Evolutionary conservation across 805 yeast genomes (phyloP).

Genomic region (Zygotorulaspora danielsina): DNA sequence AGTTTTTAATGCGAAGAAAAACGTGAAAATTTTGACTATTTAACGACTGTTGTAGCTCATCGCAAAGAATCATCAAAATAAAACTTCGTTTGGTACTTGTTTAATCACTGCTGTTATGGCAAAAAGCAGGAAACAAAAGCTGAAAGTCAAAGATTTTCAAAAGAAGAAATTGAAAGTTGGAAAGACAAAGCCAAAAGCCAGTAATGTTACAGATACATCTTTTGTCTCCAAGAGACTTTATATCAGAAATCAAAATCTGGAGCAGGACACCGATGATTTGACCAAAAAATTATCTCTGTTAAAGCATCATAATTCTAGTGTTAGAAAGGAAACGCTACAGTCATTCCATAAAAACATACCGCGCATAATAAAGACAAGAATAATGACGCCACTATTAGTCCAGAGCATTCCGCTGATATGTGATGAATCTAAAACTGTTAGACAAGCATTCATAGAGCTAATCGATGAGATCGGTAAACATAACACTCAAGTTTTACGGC

Average conservation of each 20-base stretch:
- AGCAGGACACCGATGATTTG: conserved; percentile 43
- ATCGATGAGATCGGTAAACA: conserved; percentile 45
- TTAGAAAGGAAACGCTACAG: conserved; percentile 66
- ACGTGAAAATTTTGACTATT: conserved; percentile 9
- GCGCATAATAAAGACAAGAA: conserved; percentile 33
- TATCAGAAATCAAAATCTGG: conserved; percentile 32
- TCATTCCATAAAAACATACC: conserved; percentile 52
- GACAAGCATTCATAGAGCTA: conserved; percentile 50
- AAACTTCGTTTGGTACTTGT: too few species aligned
- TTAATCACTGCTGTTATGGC: conserved; percentile 32
- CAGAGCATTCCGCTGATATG: conserved; percentile 34
- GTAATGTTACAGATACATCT: conserved; percentile 80
- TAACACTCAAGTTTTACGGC: conserved; percentile 52
- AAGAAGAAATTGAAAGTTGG: conserved; percentile 81
- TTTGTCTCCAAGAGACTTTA: conserved; percentile 58
- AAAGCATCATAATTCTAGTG: conserved; percentile 66
- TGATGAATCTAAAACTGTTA: conserved; percentile 64
- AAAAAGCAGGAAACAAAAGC: conserved; percentile 37
- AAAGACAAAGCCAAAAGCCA: conserved; percentile 64
- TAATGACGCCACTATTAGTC: conserved; percentile 32
- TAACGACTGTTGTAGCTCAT: conserved; percentile 18
- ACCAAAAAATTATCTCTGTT: conserved; percentile 61
- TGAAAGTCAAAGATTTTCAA: conserved; percentile 47
- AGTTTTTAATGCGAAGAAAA: not conserved
- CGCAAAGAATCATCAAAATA: conserved; percentile 3